A percentile compares a stretch with the other conserved stretches of the same genome.
Evolutionary conservation across 805 yeast species (phyloP).

Genomic region (Lachancea mirantina): DNA sequence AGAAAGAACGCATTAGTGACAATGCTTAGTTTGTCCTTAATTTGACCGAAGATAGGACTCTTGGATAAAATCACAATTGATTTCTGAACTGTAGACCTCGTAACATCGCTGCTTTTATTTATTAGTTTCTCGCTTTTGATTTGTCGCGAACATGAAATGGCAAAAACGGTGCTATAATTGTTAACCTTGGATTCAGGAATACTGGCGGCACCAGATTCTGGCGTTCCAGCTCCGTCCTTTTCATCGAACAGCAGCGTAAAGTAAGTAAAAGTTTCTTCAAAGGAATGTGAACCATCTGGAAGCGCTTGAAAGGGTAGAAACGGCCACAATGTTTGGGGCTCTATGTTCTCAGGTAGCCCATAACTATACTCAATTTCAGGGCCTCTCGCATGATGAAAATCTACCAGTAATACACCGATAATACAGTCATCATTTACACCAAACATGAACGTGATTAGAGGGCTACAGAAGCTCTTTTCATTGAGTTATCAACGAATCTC

Average conservation of each 20-base stretch:
- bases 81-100: constrained; percentile 86
- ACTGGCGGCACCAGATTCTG: constrained; percentile 38
- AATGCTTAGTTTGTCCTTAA: constrained; percentile 83
- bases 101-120: constrained; percentile 53
- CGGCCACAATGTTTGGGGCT: constrained; percentile 54
- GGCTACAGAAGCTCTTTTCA: too few relatives aligned
- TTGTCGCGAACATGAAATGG: constrained; percentile 89
- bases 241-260: constrained; percentile 76
- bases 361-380: constrained; percentile 94
- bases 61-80: constrained; percentile 80
- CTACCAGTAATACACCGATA: constrained; percentile 82
- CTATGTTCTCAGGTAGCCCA: constrained; percentile 35
- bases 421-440: constrained; percentile 32
- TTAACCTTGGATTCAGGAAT: constrained; percentile 27
- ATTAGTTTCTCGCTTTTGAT: constrained; percentile 55
- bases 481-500: too few relatives aligned
- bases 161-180: constrained; percentile 68
- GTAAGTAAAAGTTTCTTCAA: constrained; percentile 87
- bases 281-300: constrained; percentile 93
- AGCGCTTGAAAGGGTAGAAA: constrained; percentile 88
- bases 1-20: constrained; percentile 80
- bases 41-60: constrained; percentile 81
- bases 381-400: constrained; percentile 87
- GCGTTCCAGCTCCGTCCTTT: constrained; percentile 28
- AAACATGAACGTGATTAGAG: too few relatives aligned